Percentiles rank a stretch among this genome's conserved stretches.
These are phyloP conservation scores for Rehmannia glutinosa DNA, from an alignment of 257 asterid species.

Conservation along the genomic window DNA sequence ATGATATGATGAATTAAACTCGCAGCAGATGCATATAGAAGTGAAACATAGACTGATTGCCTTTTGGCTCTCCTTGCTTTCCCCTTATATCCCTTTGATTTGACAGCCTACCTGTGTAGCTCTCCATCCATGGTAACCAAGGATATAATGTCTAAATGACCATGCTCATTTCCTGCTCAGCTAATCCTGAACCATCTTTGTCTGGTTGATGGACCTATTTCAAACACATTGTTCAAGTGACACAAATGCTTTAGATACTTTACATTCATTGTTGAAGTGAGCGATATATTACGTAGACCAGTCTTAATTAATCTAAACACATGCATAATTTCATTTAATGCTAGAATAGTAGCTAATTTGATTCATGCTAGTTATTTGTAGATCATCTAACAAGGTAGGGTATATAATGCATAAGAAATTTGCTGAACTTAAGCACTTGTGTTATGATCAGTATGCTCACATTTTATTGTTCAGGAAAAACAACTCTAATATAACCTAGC, in stretches of 20 bases:
- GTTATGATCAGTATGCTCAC: too few species aligned
- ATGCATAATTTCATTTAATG: neutral
- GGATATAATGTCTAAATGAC: neutral
- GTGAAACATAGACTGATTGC: neutral
- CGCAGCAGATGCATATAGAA: too few species aligned
- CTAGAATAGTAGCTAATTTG: neutral
- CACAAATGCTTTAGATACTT: too few species aligned
- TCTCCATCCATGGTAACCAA: neutral
- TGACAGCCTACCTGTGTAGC: neutral
- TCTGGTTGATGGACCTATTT: neutral
- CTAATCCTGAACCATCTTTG: too few species aligned
- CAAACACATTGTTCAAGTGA: neutral
- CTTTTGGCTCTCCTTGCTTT: neutral
- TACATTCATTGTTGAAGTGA: neutral
- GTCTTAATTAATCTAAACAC: neutral
- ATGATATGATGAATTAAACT: neutral
- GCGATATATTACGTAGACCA: neutral
- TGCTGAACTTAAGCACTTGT: too few species aligned
- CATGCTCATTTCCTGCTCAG: neutral
- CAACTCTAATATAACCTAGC: too few species aligned
- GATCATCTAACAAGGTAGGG: too few species aligned
- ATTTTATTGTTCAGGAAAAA: neutral
- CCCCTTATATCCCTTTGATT: neutral
- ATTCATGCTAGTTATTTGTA: neutral
- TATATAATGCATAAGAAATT: too few species aligned